Conservation (phyloP, 1,284 basidiomycete species). For the Ganoderma sp. region DNA sequence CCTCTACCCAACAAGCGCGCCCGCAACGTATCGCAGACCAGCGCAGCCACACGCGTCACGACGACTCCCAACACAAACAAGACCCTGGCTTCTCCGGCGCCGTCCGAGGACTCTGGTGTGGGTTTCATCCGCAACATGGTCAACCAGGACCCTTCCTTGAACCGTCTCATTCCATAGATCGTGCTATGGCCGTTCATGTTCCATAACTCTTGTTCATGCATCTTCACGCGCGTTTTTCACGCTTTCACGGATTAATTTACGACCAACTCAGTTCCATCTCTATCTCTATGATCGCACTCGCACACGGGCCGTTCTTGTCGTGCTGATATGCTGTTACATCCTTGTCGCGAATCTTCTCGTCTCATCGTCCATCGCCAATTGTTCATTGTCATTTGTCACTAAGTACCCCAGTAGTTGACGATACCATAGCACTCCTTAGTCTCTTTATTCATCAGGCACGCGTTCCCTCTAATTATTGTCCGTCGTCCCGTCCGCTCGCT, state of each 20-base stretch:
- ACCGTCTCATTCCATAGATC: constrained; percentile 44
- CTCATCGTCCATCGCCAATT: constrained; percentile 24
- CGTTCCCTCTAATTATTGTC: constrained; percentile 35
- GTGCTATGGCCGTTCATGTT: constrained; percentile 17
- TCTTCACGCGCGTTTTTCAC: constrained; percentile 28
- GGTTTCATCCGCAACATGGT: constrained; percentile 81
- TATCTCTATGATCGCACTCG: constrained; percentile 35
- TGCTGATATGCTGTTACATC: constrained; percentile 39
- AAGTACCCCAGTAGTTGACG: constrained; percentile 40
- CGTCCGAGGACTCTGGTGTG: constrained; percentile 84
- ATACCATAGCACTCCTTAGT: constrained; percentile 45
- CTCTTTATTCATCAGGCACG: constrained; percentile 38
- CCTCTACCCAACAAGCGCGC: constrained; percentile 54
- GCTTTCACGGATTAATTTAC: constrained; percentile 35
- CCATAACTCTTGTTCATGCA: constrained; percentile 29
- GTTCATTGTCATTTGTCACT: constrained; percentile 34
- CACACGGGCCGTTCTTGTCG: constrained; percentile 29
- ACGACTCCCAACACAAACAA: constrained; percentile 48
- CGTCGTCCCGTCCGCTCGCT: constrained; percentile 32
- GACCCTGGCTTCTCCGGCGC: constrained; percentile 70
- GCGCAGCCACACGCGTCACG: constrained; percentile 52
- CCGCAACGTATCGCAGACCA: constrained; percentile 75
- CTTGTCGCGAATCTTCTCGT: constrained; percentile 15
- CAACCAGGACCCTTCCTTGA: constrained; percentile 71
- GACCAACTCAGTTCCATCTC: constrained; percentile 38